Evolutionary conservation across 2,329 filamentous ascomycete species (phyloP), one percentile per base, ranked within the genome.

Genomic region (Lasiodiplodia sp.): DNA sequence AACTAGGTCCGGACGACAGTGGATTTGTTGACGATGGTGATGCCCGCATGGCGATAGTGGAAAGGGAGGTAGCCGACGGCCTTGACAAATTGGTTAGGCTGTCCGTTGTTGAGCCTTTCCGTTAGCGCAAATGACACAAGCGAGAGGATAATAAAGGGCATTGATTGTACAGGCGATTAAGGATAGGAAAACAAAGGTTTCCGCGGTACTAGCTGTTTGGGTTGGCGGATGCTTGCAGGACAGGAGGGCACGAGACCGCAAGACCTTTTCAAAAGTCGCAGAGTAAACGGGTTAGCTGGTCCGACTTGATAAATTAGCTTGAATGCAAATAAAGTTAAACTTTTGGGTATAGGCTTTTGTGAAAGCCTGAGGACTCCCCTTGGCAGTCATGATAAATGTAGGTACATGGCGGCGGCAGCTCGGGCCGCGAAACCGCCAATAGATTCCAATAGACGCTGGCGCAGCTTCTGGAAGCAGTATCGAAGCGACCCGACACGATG

Each of bases 401-500:
- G 31, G 31, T 34, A 34, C 31, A 34, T 34, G 31, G 31, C 18
- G 6, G 31, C 47, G 60, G 60, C 14, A 11, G 37, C 16, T 4
- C 60, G 60, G 60, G 60, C 60, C 60, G 60, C 12, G 47, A 12
- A 18, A 47, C 60, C 60, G 60, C 52, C 60, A 47, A 64, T 38
- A 52, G 21, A 64, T 53, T 21, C 47, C 60, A 64, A 64, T 47
- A 64, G 47, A 53, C 60, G 44, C 44, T 63, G 34, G 58, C 44
- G 28, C 60, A 64, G 60, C 12, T 64, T 64, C 60, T 64, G 44
- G 60, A 64, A 64, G 60, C 60, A 25, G 47, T 28, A 23, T 64
- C 60, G 60, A 64, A 52, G 60, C 44, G 60, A 64, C 60, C 60
- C 60, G 60, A 53, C 60, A 52, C 60, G 47, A 23, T 21, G 60